Base-by-base conservation (phyloP, 148 eudicot species). In the Drosera capensis region DNA sequence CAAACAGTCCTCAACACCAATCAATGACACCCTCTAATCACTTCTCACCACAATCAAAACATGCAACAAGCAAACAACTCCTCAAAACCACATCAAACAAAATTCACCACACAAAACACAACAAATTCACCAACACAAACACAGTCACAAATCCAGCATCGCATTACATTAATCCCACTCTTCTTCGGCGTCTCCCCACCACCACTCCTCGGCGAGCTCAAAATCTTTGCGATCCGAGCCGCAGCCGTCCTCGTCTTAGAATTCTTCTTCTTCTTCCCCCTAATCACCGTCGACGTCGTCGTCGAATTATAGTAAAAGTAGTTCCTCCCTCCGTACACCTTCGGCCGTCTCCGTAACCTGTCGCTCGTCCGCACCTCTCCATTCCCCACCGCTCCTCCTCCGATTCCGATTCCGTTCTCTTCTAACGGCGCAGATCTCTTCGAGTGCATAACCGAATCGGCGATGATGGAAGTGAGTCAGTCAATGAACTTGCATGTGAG, bases 171-270 rank as follows among this genome's bases (percentile, higher is more conserved):
- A 48, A 52, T 40, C 17, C 17, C 41, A 39, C 45, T 25, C 43
- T 66, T 60, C 18, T 64, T 63, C 13, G 66, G 16, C 35, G 47
- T 54, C 18, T 65, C 73, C 39, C 51, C 28, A 12, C 72, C 42
- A 15, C 81, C 74, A 39, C 52, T 68, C 14, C 86, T 82, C 17
- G 82, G 66, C 17, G 82, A 64, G 24, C 65, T 65, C 55, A 87
- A 64, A 72, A 79, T 65, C 59, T 80, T 84, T 3, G 95, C 97
- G 60, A 90, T 80, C 40, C 71, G 83, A 51, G 82, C 76, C 26
- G 97, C 94, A 18, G 94, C 80, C 20, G 92, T 73, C 17, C 94
- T 65, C 1, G 78, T 68, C 52, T 78, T 84, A 7, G 69, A 49
- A 70, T 83, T 79, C 54, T 58, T 71, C 56, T 66, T 53, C 71